phyloP scores from a whole-genome alignment of 805 yeast genomes.

The Lachancea quebecensis region DNA sequence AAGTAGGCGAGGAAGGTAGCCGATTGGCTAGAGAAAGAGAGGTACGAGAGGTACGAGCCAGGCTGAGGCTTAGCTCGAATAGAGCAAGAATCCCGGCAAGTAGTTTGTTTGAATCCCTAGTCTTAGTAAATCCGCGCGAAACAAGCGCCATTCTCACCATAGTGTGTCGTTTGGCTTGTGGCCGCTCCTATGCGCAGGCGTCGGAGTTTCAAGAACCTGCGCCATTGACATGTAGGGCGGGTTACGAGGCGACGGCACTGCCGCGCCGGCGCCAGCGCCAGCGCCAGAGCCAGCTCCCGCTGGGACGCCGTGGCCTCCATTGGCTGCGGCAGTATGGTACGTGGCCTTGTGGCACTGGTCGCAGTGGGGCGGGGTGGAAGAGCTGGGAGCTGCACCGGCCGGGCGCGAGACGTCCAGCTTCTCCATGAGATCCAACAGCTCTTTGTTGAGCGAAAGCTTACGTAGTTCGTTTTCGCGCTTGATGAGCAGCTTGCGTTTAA shows the following conservation, averaged over 20 bases:
- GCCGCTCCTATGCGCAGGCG: constrained; percentile 7
- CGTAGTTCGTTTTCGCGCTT: constrained; percentile 33
- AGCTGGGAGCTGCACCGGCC: too few relatives aligned
- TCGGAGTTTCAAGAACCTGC: constrained; percentile 20
- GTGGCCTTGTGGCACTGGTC: constrained; percentile 6
- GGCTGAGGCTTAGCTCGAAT: too few relatives aligned
- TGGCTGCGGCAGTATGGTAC: background rate
- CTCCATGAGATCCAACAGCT: constrained; percentile 23
- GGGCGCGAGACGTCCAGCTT: constrained; percentile 16
- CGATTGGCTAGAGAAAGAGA: too few relatives aligned
- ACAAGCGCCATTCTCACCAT: background rate
- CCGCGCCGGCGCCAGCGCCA: background rate
- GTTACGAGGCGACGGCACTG: background rate
- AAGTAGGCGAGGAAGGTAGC: too few relatives aligned
- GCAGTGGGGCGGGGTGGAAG: constrained; percentile 2
- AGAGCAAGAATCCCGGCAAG: too few relatives aligned
- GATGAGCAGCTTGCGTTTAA: constrained; percentile 28
- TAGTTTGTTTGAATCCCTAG: too few relatives aligned
- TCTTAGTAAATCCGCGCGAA: too few relatives aligned
- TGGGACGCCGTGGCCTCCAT: too few relatives aligned
- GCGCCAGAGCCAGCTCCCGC: too few relatives aligned
- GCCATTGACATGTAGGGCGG: constrained; percentile 13
- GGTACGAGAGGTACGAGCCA: too few relatives aligned
- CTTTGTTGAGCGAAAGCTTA: constrained; percentile 30
- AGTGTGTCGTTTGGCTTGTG: constrained; percentile 3